Conservation (phyloP, 2,329 filamentous ascomycete genomes). For the Geosmithia flava region DNA sequence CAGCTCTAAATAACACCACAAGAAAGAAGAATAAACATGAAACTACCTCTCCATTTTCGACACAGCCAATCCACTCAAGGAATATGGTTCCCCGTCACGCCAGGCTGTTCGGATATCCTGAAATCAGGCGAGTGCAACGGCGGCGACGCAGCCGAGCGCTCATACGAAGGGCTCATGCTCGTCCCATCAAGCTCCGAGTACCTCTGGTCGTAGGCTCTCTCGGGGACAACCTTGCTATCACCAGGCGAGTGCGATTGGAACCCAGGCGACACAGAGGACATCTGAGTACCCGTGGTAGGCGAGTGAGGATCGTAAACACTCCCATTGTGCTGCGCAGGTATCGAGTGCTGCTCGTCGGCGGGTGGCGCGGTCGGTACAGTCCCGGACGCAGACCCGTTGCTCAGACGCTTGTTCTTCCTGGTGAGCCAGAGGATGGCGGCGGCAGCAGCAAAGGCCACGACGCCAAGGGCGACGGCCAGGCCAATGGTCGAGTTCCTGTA, state of each 20-base stretch:
- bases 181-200: not conserved
- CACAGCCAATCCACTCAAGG: too few species aligned
- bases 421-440: conserved; percentile 8
- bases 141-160: not conserved
- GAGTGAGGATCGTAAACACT: not conserved
- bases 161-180: not conserved
- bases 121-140: not conserved
- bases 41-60: too few species aligned
- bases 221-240: not conserved
- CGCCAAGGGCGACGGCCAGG: conserved; percentile 10
- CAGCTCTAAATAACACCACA: not conserved
- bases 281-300: not conserved
- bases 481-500: conserved; percentile 13
- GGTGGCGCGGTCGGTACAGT: too few species aligned
- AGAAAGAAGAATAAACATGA: not conserved
- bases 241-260: not conserved
- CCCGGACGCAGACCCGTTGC: not conserved
- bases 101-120: not conserved
- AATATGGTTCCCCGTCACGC: too few species aligned
- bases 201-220: too few species aligned
- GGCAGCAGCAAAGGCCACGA: conserved; percentile 6
- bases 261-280: not conserved
- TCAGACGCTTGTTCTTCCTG: conserved; percentile 9
- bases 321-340: not conserved
- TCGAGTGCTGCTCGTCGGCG: not conserved